Evolutionary conservation across 352 stramenopile species (phyloP), one percentile per base, ranked within the genome.

Genomic region (Blastocystis sp.): DNA sequence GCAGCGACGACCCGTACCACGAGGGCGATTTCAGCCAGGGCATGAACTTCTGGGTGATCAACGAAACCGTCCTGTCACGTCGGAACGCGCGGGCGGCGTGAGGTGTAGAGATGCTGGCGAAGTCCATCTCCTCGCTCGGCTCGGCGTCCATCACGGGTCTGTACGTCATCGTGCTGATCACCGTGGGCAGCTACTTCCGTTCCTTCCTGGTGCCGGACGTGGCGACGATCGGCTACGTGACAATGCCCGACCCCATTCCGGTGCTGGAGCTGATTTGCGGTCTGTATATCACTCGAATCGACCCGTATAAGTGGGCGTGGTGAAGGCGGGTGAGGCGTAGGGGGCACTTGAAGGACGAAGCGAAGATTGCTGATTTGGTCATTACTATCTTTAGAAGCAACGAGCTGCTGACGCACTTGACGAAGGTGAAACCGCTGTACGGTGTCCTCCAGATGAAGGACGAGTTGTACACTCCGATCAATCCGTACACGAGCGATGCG

Each of bases 231-330:
- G 43, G 38, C 23, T 84, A 84, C 41, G 74, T 84, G 7, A 84
- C 74, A 3, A 56, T 84, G 53, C 74, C 74, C 9, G 74, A 84
- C 28, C 74, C 74, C 9, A 52, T 84, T 14, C 74, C 74, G 5
- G 60, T 84, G 2, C 74, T 84, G 38, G 74, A 84, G 53, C 53
- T 84, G 61, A 84, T 84, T 34, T 84, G 74, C 60, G 74, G 74
- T 53, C 34, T 84, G 74, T 84, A 84, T 41, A 84, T 84, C 38
- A 84, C 74, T n/a, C 74, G 74, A 53, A 84, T 84, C 45, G 74
- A 84, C 28, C 56, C 53, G 14, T 84, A 84, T 23, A 84, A 84
- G 74, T 84, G 48, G 38, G 41, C 21, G 34, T 23, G 53, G 23
- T n/a, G 38, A 45, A 17, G 9, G 11, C 2, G 5, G 14, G 9